These are phyloP conservation scores for Trichosporon sp. DNA, from an alignment of 1,284 basidiomycete genomes.

Conservation along the genomic window DNA sequence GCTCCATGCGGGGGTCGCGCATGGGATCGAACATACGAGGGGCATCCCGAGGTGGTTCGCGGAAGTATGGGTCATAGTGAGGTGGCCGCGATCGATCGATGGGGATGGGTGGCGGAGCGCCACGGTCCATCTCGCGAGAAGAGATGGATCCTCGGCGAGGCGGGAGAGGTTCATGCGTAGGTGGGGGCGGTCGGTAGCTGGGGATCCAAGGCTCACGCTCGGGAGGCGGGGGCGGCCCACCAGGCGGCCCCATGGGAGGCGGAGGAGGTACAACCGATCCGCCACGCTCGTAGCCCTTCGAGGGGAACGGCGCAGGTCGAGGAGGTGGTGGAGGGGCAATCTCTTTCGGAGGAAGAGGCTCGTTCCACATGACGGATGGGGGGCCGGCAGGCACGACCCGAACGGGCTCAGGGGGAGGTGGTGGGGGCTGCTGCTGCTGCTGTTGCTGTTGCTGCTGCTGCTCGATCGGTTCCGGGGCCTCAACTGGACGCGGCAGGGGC, in stretches of 20 bases:
- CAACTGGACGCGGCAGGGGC: neutral
- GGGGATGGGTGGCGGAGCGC: neutral
- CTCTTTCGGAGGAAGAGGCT: neutral
- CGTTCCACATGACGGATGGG: conserved; percentile 4
- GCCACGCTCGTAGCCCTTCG: neutral
- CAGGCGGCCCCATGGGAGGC: neutral
- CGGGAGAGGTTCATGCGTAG: neutral
- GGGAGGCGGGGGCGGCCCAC: no score
- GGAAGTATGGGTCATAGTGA: conserved; percentile 1
- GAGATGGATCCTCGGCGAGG: neutral
- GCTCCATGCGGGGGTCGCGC: neutral
- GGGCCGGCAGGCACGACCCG: neutral
- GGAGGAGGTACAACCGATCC: neutral
- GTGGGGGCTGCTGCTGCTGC: neutral
- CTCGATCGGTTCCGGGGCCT: neutral
- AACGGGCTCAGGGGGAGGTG: neutral
- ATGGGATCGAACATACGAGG: neutral
- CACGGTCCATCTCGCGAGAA: neutral
- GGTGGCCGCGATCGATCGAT: neutral
- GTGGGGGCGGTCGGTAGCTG: neutral
- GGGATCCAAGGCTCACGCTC: neutral
- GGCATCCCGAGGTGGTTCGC: neutral
- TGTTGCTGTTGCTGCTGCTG: neutral
- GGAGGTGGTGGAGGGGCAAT: neutral
- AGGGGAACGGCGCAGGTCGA: neutral